Conservation (phyloP, 441 rosid species). For the Bocquillonia castaneifolia region DNA sequence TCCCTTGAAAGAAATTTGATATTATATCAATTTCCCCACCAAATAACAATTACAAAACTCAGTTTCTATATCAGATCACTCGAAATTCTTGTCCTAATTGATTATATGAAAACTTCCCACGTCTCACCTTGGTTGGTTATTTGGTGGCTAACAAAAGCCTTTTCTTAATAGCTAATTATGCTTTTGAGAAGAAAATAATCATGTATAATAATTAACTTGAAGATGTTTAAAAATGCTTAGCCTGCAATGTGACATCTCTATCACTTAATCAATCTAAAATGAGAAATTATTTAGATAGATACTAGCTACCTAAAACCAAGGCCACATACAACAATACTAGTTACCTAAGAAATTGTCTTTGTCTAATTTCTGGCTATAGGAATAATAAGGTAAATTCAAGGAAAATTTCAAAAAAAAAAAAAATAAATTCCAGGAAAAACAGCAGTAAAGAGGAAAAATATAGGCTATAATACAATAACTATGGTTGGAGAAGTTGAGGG, state of each 20-base stretch:
- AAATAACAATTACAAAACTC: too few species aligned
- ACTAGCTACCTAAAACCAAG: background rate
- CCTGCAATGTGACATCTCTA: background rate
- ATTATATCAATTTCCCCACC: too few species aligned
- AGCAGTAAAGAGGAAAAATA: too few species aligned
- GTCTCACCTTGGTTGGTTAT: slow-evolving; percentile 3
- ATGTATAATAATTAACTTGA: background rate
- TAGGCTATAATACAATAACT: too few species aligned
- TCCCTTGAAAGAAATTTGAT: too few species aligned
- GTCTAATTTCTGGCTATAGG: too few species aligned
- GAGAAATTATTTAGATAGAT: background rate
- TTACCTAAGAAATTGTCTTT: too few species aligned
- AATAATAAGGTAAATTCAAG: too few species aligned
- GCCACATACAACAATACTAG: too few species aligned
- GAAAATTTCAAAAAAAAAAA: too few species aligned
- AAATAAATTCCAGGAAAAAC: too few species aligned
- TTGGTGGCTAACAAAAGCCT: background rate
- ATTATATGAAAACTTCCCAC: background rate
- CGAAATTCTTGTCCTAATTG: background rate
- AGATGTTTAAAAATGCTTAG: background rate
- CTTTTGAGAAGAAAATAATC: background rate
- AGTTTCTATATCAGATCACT: background rate
- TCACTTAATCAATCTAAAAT: background rate
- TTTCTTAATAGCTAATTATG: background rate
- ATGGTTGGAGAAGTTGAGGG: too few species aligned